Percentiles rank a stretch among this genome's conserved stretches.
Evolutionary conservation across 2,329 filamentous ascomycete genomes (phyloP).

Genomic region (Penicillium sp.): DNA sequence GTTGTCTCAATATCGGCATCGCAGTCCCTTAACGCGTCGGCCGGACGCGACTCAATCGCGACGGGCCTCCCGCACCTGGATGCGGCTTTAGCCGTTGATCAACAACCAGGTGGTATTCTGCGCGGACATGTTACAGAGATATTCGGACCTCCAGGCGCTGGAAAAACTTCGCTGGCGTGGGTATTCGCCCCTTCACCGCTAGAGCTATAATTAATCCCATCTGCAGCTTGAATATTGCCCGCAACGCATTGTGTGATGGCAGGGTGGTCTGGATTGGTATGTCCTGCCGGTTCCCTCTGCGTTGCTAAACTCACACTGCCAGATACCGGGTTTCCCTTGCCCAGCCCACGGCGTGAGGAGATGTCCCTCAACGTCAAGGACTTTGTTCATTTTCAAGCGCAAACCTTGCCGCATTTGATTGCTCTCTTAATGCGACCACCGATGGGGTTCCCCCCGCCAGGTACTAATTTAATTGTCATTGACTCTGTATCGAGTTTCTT

Average conservation of each 20-base stretch:
- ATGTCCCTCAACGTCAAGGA: constrained; percentile 49
- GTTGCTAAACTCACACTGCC: constrained; percentile 6
- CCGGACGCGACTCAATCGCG: constrained; percentile 23
- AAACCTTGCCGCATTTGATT: constrained; percentile 66
- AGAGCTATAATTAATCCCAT: constrained; percentile 15
- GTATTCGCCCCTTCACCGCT: constrained; percentile 28
- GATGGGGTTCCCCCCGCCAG: constrained; percentile 60
- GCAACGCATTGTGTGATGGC: constrained; percentile 61
- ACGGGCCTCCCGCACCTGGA: constrained; percentile 55
- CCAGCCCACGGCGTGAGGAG: constrained; percentile 49
- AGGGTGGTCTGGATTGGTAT: constrained; percentile 81
- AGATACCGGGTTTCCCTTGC: constrained; percentile 55
- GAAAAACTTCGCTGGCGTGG: constrained; percentile 82
- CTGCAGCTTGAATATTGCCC: constrained; percentile 69
- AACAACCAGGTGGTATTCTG: constrained; percentile 56
- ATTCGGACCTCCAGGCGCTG: constrained; percentile 82
- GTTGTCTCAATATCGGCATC: constrained; percentile 39
- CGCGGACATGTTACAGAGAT: constrained; percentile 81
- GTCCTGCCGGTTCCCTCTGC: constrained; percentile 32
- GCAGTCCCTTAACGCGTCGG: constrained; percentile 36
- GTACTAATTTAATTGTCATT: constrained; percentile 70
- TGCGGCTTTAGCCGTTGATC: constrained; percentile 27
- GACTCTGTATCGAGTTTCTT: constrained; percentile 77
- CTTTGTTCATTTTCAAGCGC: constrained; percentile 65
- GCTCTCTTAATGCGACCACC: constrained; percentile 72